Evolutionary conservation across 2,329 filamentous ascomycete species (phyloP), one percentile per base, ranked within the genome.

Genomic region (Cadophora sp.): DNA sequence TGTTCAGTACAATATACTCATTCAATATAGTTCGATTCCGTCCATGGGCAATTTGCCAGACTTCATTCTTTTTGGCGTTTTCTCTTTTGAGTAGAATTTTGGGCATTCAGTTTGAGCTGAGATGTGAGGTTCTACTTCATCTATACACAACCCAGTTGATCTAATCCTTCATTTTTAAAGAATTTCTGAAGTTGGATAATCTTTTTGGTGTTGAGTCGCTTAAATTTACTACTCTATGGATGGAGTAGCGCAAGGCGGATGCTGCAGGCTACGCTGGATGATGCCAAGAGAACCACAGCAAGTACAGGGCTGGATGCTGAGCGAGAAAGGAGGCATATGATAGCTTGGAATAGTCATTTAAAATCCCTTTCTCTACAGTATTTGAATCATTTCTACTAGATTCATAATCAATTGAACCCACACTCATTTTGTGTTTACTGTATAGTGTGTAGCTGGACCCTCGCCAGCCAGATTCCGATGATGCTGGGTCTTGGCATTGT

Each of bases 1-100:
- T 45, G 5, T 20, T 13, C 8, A 18, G n/a, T 7, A 45, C 14
- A 7, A 6, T 18, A 18, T 45, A 18, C 43, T 18, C 16, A 45
- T 18, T 45, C 43, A 2, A 13, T n/a, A 45, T 16, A 45, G 59
- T 62, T 62, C 59, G 47, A 62, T 62, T 62, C 59, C 59, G 47
- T 53, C 47, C 20, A 41, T 36, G 47, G 59, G 59, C 59, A 59
- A 24, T 4, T 1, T 20, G 43, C 43, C 43, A 13, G 43, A 45
- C 43, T 22, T 24, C n/a, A n/a, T 13, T 9, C 2, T 48, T 48
- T 48, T 22, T n/a, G 6, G 1, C n/a, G 3, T 20, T 20, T 22
- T 48, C n/a, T 5, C 11, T 22, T 48, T 48, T n/a, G n/a, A 3
- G n/a, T 1, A n/a, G 18, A n/a, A 1, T 22, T n/a, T 47, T 47